Conservation (phyloP, 257 asterid species). For the Rehmannia glutinosa region DNA sequence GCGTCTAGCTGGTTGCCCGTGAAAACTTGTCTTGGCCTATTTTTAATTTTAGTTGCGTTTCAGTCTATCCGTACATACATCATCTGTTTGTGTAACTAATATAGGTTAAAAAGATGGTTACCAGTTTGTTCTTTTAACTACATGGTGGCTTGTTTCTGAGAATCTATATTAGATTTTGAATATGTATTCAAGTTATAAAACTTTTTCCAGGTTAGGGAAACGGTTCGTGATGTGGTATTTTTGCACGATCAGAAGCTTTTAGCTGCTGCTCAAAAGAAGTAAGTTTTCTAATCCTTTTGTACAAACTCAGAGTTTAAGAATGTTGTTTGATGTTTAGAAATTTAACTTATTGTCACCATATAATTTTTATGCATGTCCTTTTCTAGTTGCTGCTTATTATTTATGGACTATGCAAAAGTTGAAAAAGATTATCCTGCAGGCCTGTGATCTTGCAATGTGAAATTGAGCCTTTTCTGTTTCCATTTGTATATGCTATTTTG, state of each 20-base stretch:
- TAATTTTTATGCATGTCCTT: not conserved
- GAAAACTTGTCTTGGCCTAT: not conserved
- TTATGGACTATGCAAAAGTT: no score
- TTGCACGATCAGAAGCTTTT: conserved; percentile 84
- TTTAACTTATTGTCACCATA: not conserved
- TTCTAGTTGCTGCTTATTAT: not conserved
- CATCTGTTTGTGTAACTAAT: not conserved
- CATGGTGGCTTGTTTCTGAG: not conserved
- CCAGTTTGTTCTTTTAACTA: not conserved
- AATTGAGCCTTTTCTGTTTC: not conserved
- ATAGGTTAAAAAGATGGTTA: not conserved
- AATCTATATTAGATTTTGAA: not conserved
- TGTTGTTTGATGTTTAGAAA: not conserved
- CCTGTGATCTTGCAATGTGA: not conserved
- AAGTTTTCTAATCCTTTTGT: conserved; percentile 24
- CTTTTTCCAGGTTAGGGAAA: conserved; percentile 71
- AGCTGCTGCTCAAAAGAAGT: conserved; percentile 97
- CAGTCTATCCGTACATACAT: not conserved
- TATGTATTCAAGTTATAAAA: conserved; percentile 11
- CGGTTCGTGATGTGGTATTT: conserved; percentile 83
- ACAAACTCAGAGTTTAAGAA: not conserved
- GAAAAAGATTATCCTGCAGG: no score
- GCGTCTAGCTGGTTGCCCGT: not conserved
- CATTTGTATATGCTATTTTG: not conserved
- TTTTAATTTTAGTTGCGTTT: not conserved